Evolutionary conservation across 2,329 filamentous ascomycete genomes (phyloP).

Genomic region (Coniochaeta sp.): DNA sequence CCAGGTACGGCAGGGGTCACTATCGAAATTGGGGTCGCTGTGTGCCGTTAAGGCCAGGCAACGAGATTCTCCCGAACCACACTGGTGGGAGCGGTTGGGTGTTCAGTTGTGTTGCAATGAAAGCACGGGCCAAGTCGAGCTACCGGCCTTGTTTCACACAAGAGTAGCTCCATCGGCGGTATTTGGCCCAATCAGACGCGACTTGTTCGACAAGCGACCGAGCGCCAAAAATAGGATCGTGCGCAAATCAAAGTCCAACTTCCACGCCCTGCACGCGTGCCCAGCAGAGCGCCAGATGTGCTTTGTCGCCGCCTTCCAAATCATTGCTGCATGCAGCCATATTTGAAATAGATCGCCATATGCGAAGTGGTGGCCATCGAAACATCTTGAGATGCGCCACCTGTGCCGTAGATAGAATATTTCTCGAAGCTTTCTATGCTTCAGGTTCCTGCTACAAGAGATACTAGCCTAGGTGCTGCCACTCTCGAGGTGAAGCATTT

Average conservation of each 20-base stretch:
- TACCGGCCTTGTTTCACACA: background rate
- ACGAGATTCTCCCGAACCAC: background rate
- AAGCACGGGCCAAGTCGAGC: background rate
- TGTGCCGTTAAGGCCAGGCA: background rate
- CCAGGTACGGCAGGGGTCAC: background rate
- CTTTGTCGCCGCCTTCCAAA: background rate
- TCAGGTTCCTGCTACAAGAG: background rate
- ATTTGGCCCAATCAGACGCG: background rate
- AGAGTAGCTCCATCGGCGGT: background rate
- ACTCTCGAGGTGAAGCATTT: background rate
- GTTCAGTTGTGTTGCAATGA: background rate
- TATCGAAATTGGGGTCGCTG: background rate
- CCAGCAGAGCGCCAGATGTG: background rate
- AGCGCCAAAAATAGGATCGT: background rate
- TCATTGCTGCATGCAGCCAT: background rate
- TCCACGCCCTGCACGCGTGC: background rate
- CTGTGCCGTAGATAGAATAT: background rate
- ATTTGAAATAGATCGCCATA: background rate
- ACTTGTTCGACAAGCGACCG: background rate
- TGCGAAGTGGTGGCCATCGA: background rate
- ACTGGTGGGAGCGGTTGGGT: background rate
- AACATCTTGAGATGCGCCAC: too few species aligned
- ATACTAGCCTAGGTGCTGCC: background rate
- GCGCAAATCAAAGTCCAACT: too few species aligned
- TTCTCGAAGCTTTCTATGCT: background rate